Base-by-base conservation (phyloP, 2,329 filamentous ascomycete species). In the Cladosporium cucumerinum region DNA sequence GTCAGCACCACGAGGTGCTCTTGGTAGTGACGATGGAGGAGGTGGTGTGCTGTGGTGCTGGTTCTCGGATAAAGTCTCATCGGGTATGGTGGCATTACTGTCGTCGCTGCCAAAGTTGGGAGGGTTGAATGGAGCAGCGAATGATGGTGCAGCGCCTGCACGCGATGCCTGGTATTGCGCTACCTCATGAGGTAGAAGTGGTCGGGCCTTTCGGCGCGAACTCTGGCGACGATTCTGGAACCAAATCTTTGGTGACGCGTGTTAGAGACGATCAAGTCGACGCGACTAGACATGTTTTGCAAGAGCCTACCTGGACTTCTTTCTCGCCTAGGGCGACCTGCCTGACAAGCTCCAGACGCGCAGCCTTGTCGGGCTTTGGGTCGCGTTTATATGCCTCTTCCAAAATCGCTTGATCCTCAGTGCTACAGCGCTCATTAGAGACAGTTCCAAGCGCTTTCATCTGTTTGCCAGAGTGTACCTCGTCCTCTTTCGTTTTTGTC, bases 171-270 rank as follows among this genome's bases (percentile, higher is more conserved):
- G 75, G 64, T 75, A 77, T 59, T 77, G 72, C 21, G 72, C 87
- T 63, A 94, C 85, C 75, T 95, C 92, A 76, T 93, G 88, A 11
- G 89, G 86, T 30, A 91, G 86, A 43, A 96, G 84, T 55, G 93
- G 93, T 71, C 91, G 89, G 63, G 92, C 92, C 81, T 94, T 96
- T 70, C 94, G 87, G 72, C 94, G 87, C 76, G 96, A 92, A 78
- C 96, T 97, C 78, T 98, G 94, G 69, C 94, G 86, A 74, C 93
- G 87, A 74, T 97, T 97, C 75, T 97, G 94, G 79, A 97, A 97
- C 94, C 94, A 98, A 72, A 97, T 97, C 94, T 97, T 70, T 52
- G 43, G 21, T 23, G 30, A 55, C 34, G 32, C 48, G 49, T 30
- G 58, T 79, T 73, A 78, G 72, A 70, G 70, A 70, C 67, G 66